A percentile compares a stretch with the other conserved stretches of the same genome.
Evolutionary conservation across 495 filamentous ascomycete species (phyloP).

Genomic region (Ascodesmis nigricans): DNA sequence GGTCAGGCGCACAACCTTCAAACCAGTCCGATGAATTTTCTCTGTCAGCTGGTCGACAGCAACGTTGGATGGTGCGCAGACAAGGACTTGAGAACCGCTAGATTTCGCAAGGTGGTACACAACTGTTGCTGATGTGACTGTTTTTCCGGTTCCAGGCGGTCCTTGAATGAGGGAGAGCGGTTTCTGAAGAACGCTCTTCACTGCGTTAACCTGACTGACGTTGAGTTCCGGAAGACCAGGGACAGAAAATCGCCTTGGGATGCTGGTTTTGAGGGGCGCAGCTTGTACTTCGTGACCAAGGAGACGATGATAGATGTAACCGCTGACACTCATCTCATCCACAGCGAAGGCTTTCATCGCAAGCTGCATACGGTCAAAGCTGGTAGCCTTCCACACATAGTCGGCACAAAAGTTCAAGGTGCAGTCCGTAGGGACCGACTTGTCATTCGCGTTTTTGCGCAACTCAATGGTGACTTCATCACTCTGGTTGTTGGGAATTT

Average conservation of each 20-base stretch:
- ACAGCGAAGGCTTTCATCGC: slow-evolving; percentile 99
- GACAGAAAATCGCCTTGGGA: slow-evolving; percentile 92
- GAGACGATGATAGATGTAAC: slow-evolving; percentile 95
- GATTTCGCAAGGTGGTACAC: slow-evolving; percentile 95
- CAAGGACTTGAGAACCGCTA: slow-evolving; percentile 82
- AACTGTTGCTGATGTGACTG: slow-evolving; percentile 96
- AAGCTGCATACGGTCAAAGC: slow-evolving; percentile 96
- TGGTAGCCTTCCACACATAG: slow-evolving; percentile 99
- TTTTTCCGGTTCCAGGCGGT: slow-evolving; percentile 93
- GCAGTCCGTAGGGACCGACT: slow-evolving; percentile 89
- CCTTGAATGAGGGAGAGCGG: slow-evolving; percentile 92
- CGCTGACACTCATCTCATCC: slow-evolving; percentile 94
- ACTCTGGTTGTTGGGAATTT: slow-evolving; percentile 97
- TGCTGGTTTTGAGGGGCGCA: slow-evolving; percentile 85
- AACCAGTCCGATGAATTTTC: slow-evolving; percentile 77
- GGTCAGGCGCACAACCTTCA: slow-evolving; percentile 95
- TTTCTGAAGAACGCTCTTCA: slow-evolving; percentile 84
- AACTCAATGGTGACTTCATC: slow-evolving; percentile 95
- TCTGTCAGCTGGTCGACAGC: slow-evolving; percentile 97
- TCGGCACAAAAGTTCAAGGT: slow-evolving; percentile 96
- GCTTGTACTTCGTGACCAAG: slow-evolving; percentile 91
- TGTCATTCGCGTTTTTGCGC: slow-evolving; percentile 72
- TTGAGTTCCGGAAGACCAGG: slow-evolving; percentile 92
- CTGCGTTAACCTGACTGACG: slow-evolving; percentile 83
- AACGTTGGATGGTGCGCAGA: slow-evolving; percentile 96